Evolutionary conservation across 306 rosid species (phyloP).

Genomic region (Cicer pinnatifidum): DNA sequence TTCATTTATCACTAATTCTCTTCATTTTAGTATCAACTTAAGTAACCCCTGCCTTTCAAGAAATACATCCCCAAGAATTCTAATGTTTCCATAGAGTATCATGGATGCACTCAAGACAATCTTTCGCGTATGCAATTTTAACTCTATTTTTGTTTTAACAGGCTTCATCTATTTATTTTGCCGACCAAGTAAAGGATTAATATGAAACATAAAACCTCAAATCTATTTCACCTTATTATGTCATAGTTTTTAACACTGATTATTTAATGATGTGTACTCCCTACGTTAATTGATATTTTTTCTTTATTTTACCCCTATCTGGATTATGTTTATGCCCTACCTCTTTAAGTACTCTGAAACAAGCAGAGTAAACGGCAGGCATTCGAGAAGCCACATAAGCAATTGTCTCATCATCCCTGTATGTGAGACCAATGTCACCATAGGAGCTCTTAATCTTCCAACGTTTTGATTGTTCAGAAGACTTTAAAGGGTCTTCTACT

Average conservation of each 20-base stretch:
- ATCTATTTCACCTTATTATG: constrained; percentile 5
- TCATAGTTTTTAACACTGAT: constrained; percentile 22
- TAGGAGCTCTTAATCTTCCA: constrained; percentile 93
- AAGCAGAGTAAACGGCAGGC: constrained; percentile 97
- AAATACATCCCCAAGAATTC: constrained; percentile 20
- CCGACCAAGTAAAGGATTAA: constrained; percentile 19
- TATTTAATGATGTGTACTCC: constrained; percentile 13
- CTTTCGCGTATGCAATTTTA: background rate
- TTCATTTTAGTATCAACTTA: constrained; percentile 28
- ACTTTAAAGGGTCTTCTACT: constrained; percentile 82
- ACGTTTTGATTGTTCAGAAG: constrained; percentile 68
- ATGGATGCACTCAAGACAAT: constrained; percentile 15
- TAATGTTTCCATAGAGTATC: constrained; percentile 21
- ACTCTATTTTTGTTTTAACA: constrained; percentile 3
- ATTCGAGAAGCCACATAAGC: constrained; percentile 92
- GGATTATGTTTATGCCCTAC: constrained; percentile 43
- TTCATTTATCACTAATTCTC: constrained; percentile 28
- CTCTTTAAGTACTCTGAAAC: constrained; percentile 89
- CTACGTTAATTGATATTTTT: constrained; percentile 14
- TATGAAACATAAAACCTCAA: constrained; percentile 7
- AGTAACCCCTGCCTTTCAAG: constrained; percentile 22
- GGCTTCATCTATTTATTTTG: constrained; percentile 6
- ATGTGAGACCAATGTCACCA: constrained; percentile 83
- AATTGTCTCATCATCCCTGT: constrained; percentile 72
- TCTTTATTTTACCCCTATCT: background rate